Conservation (phyloP, 345 rosid genomes). For the Citrus sinensis region DVS_A1.0 CM039161.1:710501-711000, state of each 20-base stretch:
- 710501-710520: slow-evolving; percentile 23
- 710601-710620: neutral
- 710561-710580: slow-evolving; percentile 9
- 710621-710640: neutral
- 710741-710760: neutral
- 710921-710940: neutral
- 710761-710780: neutral
- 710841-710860: neutral
- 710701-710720: neutral
- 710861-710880: neutral
- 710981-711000: slow-evolving; percentile 91
- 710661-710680: neutral
- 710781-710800: neutral
- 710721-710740: neutral
- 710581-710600: neutral
- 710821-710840: neutral
- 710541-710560: slow-evolving; percentile 21
- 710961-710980: slow-evolving; percentile 98
- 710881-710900: neutral
- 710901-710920: neutral
- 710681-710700: neutral
- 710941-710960: slow-evolving; percentile 42
- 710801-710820: neutral
- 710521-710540: slow-evolving; percentile 23
- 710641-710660: slow-evolving; percentile 13